phyloP scores from a whole-genome alignment of 208 protist species.

The Trypanosoma brucei region DNA sequence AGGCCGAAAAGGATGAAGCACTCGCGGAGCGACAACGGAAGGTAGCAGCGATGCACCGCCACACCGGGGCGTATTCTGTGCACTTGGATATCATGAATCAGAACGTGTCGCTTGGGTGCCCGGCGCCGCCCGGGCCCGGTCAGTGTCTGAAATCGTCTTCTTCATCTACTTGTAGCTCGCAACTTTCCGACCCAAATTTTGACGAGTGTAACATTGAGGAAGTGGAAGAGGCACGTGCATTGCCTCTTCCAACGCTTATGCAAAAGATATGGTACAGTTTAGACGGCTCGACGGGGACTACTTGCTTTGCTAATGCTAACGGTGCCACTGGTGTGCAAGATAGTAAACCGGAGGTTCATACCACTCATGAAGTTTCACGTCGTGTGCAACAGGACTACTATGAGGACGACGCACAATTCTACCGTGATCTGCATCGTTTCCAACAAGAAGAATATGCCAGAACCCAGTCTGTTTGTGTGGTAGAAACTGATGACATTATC shows the following conservation, averaged over 20 bases:
- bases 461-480: background rate
- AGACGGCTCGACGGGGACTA: slow-evolving; percentile 36
- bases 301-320: background rate
- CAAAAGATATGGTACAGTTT: slow-evolving; percentile 85
- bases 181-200: slow-evolving; percentile 15
- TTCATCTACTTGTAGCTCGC: background rate
- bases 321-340: background rate
- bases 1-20: slow-evolving; percentile 43
- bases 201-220: slow-evolving; percentile 1
- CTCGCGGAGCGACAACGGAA: slow-evolving; percentile 41
- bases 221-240: slow-evolving; percentile 29
- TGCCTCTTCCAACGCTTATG: slow-evolving; percentile 64
- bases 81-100: slow-evolving; percentile 81
- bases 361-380: slow-evolving; percentile 54
- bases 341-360: slow-evolving; percentile 19
- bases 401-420: slow-evolving; percentile 70
- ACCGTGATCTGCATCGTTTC: slow-evolving; percentile 30
- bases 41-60: slow-evolving; percentile 60
- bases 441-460: background rate
- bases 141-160: background rate
- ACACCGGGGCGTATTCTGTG: slow-evolving; percentile 57
- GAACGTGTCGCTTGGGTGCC: slow-evolving; percentile 55
- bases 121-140: slow-evolving; percentile 16
- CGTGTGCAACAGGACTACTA: slow-evolving; percentile 88
- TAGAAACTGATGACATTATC: background rate